These are phyloP conservation scores for Rugonectria rugulosa DNA, from an alignment of 2,329 filamentous ascomycete species.

Conservation along the genomic window DNA sequence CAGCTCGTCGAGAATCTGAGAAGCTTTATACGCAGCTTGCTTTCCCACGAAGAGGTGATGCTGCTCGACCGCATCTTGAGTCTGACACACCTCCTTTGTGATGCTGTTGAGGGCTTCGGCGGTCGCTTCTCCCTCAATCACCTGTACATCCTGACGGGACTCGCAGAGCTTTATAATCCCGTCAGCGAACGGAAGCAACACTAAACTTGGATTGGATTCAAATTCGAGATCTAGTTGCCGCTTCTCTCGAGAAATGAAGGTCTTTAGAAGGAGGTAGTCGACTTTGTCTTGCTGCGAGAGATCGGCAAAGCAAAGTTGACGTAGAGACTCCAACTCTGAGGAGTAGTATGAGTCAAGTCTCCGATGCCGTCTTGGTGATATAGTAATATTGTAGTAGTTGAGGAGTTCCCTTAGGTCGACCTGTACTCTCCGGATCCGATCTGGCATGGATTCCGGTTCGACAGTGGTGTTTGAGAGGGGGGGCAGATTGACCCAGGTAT, in stretches of 20 bases:
- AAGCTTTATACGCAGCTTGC: constrained; percentile 56
- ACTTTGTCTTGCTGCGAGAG: constrained; percentile 53
- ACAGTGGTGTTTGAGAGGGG: background rate
- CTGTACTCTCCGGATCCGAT: constrained; percentile 53
- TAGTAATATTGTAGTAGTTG: constrained; percentile 57
- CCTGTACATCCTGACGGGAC: constrained; percentile 52
- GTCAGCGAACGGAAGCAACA: constrained; percentile 54
- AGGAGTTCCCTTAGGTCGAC: constrained; percentile 56
- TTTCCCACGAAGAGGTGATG: constrained; percentile 47
- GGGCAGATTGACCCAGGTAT: constrained; percentile 19
- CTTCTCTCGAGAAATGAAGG: constrained; percentile 49
- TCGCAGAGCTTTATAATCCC: constrained; percentile 55
- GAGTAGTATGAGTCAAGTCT: constrained; percentile 51
- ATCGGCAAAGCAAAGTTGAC: constrained; percentile 35
- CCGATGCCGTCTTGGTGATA: constrained; percentile 50
- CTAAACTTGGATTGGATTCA: constrained; percentile 45
- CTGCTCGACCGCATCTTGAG: constrained; percentile 45
- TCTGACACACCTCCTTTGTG: constrained; percentile 41
- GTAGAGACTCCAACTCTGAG: constrained; percentile 47
- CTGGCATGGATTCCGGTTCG: constrained; percentile 45
- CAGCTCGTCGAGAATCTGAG: constrained; percentile 51
- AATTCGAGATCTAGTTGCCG: constrained; percentile 50
- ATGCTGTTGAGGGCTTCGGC: constrained; percentile 52
- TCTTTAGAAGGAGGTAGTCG: constrained; percentile 59
- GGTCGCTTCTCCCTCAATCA: constrained; percentile 51